Evolutionary conservation across 352 stramenopile genomes (phyloP), one percentile per base, ranked within the genome.

Genomic region (Globisporangium rhizosaccharum): DNA sequence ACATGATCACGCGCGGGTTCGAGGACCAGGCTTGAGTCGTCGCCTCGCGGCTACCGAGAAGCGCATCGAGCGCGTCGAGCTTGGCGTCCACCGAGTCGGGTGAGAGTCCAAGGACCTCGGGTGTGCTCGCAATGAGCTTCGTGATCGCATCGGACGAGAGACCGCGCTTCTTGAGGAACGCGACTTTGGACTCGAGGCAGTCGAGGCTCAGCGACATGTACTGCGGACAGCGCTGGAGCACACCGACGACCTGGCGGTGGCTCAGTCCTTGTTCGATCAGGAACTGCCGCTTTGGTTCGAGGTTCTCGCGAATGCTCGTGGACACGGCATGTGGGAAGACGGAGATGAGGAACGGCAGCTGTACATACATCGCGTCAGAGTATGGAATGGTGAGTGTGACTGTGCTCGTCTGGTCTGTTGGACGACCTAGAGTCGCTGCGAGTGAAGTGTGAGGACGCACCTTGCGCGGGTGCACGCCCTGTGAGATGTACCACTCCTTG

Each of bases 301-400:
- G 59, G 41, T 71, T 86, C 23, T 69, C 54, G 0, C 52, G 20
- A n/a, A 70, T 66, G 46, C 50, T 77, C 28, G 65, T 67, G 5
- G 66, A 76, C 20, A 66, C 48, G 17, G 52, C 68, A 26, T 76
- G 65, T 0, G 79, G 79, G 59, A 83, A 85, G 18, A 85, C 58
- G 12, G 61, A 67, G 45, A 85, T 71, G 25, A 87, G 41, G 61
- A 82, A 89, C n/a, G 67, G 52, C 17, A 89, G 70, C 79, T 88
- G 44, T 23, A 23, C 23, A 23, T 0, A 23, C 23, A 23, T 23
- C 23, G 23, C 23, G 23, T 23, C 23, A 23, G 23, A 23, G 23
- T 23, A 23, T 23, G 23, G 23, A 23, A 23, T 23, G 23, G 17
- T 20, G 44, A 45, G 9, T 20, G 51, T 14, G 23, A 23, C 23